Percentiles rank a stretch among this genome's conserved stretches.
Conservation (phyloP, 2,329 filamentous ascomycete genomes). For the Leptographium lundbergii region DNA sequence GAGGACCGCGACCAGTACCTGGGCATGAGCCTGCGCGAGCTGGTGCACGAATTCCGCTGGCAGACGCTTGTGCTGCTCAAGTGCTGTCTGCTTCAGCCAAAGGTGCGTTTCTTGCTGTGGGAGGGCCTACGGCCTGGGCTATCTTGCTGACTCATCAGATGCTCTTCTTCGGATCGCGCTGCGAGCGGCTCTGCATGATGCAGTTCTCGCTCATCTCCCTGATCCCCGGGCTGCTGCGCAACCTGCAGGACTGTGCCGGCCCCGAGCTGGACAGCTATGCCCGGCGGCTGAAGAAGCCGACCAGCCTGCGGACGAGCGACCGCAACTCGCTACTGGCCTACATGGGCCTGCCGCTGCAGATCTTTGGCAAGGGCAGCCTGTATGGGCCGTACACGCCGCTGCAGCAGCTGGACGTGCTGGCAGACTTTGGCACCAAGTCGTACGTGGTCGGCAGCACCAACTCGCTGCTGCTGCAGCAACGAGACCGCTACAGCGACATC, state of each 20-base stretch:
- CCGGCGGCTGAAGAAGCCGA: conserved; percentile 60
- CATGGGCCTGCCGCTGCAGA: conserved; percentile 87
- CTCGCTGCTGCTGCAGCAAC: conserved; percentile 83
- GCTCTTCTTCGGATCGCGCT: conserved; percentile 96
- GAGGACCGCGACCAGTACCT: conserved; percentile 76
- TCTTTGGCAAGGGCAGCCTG: conserved; percentile 90
- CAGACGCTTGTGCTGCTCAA: conserved; percentile 92
- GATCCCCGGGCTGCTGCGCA: conserved; percentile 82
- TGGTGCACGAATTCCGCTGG: conserved; percentile 89
- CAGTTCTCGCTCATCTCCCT: conserved; percentile 94
- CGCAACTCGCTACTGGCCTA: conserved; percentile 80
- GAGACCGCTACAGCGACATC: conserved; percentile 90
- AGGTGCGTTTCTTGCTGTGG: conserved; percentile 39
- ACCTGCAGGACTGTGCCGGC: conserved; percentile 88
- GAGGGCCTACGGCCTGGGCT: too few species aligned
- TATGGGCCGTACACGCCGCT: conserved; percentile 95
- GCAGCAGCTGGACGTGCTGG: conserved; percentile 82
- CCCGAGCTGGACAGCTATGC: conserved; percentile 83
- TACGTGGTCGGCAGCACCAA: conserved; percentile 98
- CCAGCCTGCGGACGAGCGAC: conserved; percentile 83
- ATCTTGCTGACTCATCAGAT: conserved; percentile 43
- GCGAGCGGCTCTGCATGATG: conserved; percentile 93
- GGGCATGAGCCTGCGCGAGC: conserved; percentile 75
- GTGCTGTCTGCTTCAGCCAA: conserved; percentile 84
- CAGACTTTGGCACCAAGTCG: conserved; percentile 88